Evolutionary conservation across 225 moss, liverwort and hornwort genomes (phyloP).

Genomic region (Pleurozium schreberi): DNA sequence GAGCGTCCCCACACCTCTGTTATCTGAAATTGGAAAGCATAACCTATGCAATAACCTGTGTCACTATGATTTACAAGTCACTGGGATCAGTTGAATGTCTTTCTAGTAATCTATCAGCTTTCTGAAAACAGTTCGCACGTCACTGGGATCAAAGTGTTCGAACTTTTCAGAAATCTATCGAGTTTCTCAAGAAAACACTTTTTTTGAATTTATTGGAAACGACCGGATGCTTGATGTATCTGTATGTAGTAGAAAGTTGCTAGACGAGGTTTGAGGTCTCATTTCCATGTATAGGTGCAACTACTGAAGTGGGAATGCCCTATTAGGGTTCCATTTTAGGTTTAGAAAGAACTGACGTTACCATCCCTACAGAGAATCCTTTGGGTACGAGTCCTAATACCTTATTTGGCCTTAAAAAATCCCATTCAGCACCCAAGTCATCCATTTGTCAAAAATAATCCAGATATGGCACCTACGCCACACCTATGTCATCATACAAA

Average conservation of each 20-base stretch:
- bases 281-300: no score
- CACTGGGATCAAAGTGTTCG: not conserved
- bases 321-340: not conserved
- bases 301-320: not conserved
- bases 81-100: not conserved
- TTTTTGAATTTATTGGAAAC: not conserved
- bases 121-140: not conserved
- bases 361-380: not conserved
- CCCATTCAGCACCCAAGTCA: not conserved
- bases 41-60: not conserved
- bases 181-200: not conserved
- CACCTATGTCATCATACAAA: not conserved
- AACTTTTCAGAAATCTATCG: not conserved
- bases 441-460: not conserved
- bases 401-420: not conserved
- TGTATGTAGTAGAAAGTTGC: not conserved
- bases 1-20: not conserved
- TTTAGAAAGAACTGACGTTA: not conserved
- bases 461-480: not conserved
- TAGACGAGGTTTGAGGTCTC: not conserved
- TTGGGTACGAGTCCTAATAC: not conserved
- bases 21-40: not conserved
- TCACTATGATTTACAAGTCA: not conserved
- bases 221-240: not conserved
- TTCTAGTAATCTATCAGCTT: not conserved